phyloP scores from a whole-genome alignment of 2,329 filamentous ascomycete species.

The Helotiales sp. region DNA sequence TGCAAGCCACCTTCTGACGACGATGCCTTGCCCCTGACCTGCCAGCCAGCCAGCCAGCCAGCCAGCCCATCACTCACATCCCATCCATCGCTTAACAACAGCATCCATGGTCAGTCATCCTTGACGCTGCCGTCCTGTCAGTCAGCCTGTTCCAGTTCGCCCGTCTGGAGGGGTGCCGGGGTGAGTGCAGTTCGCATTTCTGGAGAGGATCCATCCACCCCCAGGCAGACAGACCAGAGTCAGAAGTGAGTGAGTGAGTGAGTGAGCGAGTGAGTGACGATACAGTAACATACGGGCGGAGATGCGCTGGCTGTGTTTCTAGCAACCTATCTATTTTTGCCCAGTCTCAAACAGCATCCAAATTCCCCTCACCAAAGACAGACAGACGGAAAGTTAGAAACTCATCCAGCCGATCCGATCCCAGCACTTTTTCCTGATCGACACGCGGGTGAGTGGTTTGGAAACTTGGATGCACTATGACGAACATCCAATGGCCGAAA shows the following conservation, averaged over 20 bases:
- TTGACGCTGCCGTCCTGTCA: background rate
- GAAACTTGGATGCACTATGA: conserved; percentile 4
- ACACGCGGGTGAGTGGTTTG: background rate
- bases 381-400: background rate
- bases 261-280: background rate
- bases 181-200: conserved; percentile 2
- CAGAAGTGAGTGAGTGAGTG: too few relatives aligned
- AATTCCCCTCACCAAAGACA: background rate
- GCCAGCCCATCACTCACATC: background rate
- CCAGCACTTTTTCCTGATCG: conserved; percentile 1
- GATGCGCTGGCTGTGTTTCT: background rate
- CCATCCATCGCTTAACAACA: background rate
- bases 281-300: conserved; percentile 1
- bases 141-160: conserved; percentile 5
- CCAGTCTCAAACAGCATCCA: background rate
- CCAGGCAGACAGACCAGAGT: background rate
- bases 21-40: background rate
- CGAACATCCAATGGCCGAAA: conserved; percentile 2
- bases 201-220: background rate
- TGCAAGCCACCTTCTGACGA: background rate
- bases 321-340: background rate
- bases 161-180: background rate
- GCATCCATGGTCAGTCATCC: background rate
- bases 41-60: background rate
- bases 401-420: background rate